Evolutionary conservation across 2,329 filamentous ascomycete genomes (phyloP).

Genomic region (Neophaeococcomyces aloes): DNA sequence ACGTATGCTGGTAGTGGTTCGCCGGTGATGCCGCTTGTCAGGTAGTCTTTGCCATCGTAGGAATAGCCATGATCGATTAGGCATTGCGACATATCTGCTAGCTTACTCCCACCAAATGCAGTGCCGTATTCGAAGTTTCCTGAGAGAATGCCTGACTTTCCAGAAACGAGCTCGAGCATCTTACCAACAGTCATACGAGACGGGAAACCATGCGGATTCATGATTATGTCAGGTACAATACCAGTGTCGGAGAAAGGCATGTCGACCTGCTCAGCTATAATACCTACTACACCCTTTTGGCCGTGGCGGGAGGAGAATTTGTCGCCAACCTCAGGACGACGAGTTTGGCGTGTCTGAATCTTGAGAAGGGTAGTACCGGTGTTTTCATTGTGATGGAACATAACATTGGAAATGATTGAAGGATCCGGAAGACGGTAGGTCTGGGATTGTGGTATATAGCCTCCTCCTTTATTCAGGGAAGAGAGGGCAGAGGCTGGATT

Average conservation of each 20-base stretch:
- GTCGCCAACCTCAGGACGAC: constrained; percentile 88
- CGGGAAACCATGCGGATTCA: constrained; percentile 99
- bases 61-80: constrained; percentile 83
- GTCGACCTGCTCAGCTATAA: constrained; percentile 93
- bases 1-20: constrained; percentile 91
- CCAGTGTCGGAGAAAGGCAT: constrained; percentile 91
- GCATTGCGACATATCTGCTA: constrained; percentile 79
- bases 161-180: constrained; percentile 86
- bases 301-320: constrained; percentile 98
- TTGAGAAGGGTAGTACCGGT: constrained; percentile 80
- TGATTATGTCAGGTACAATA: constrained; percentile 95
- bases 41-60: constrained; percentile 94
- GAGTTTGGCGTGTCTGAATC: constrained; percentile 89
- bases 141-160: constrained; percentile 80
- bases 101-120: constrained; percentile 70
- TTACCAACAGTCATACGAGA: constrained; percentile 99
- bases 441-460: constrained; percentile 31
- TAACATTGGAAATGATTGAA: constrained; percentile 89
- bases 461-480: constrained; percentile 25
- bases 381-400: constrained; percentile 74
- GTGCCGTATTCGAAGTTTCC: constrained; percentile 85
- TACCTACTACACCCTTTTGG: constrained; percentile 93
- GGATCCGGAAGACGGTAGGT: constrained; percentile 77
- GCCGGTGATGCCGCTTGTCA: constrained; percentile 89
- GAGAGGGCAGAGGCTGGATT: constrained; percentile 12